Evolutionary conservation across 225 moss, liverwort and hornwort genomes (phyloP).

Genomic region (Pseudoscleropodium purum): DNA sequence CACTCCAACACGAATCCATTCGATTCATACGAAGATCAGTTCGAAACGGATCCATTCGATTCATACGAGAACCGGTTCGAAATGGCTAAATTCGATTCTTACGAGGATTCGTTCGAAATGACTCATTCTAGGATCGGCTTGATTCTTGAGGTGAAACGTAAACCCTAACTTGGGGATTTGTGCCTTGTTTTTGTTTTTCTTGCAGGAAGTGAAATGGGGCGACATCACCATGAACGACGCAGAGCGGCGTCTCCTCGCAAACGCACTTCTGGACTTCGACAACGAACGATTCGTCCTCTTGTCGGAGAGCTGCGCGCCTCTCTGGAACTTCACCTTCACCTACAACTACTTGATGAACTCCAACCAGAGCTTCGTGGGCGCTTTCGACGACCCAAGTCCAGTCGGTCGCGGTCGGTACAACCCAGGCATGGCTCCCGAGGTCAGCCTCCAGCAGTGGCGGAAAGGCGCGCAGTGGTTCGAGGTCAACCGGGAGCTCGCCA

Average conservation of each 20-base stretch:
- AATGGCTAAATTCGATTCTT: not conserved
- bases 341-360: constrained; percentile 39
- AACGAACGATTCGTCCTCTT: constrained; percentile 75
- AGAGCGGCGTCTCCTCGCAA: constrained; percentile 65
- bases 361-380: constrained; percentile 38
- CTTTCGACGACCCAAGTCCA: constrained; percentile 45
- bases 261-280: constrained; percentile 66
- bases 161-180: not conserved
- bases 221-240: constrained; percentile 54
- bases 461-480: constrained; percentile 66
- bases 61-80: not conserved
- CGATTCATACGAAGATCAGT: not conserved
- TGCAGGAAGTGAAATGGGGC: constrained; percentile 50
- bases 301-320: constrained; percentile 75
- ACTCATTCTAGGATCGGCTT: not conserved
- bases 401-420: constrained; percentile 46
- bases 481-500: constrained; percentile 36
- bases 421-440: constrained; percentile 36
- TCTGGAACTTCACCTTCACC: constrained; percentile 59
- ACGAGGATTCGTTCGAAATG: not conserved
- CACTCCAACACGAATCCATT: not conserved
- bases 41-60: not conserved
- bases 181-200: not conserved
- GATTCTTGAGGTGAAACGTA: not conserved
- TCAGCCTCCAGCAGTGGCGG: constrained; percentile 39